These are phyloP conservation scores for Sugiyamaella lignohabitans DNA, from an alignment of 805 yeast species.

Conservation along the genomic window DNA sequence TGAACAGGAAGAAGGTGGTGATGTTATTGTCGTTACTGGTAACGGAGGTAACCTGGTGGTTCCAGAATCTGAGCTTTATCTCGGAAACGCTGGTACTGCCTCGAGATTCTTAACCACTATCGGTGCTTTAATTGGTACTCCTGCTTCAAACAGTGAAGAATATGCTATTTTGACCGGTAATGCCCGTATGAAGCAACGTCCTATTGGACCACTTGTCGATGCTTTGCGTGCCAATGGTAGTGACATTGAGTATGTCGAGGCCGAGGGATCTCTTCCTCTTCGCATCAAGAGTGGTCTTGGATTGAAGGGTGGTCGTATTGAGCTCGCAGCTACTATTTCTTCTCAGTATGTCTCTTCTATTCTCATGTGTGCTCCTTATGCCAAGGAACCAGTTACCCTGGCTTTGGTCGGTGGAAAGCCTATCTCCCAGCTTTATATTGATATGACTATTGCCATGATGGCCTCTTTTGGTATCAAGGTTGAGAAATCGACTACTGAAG, in stretches of 20 bases:
- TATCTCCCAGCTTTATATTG: constrained; percentile 89
- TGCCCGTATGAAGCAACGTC: constrained; percentile 95
- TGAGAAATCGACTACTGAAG: constrained; percentile 58
- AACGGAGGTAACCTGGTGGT: constrained; percentile 68
- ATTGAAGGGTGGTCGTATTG: constrained; percentile 77
- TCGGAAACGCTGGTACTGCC: constrained; percentile 98
- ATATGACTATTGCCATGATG: constrained; percentile 98
- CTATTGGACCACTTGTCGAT: constrained; percentile 92
- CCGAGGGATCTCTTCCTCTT: constrained; percentile 80
- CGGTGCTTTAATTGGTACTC: constrained; percentile 68
- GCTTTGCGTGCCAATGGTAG: constrained; percentile 81
- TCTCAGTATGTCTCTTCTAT: constrained; percentile 96
- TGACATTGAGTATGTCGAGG: constrained; percentile 60
- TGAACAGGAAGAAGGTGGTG: constrained; percentile 81
- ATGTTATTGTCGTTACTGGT: constrained; percentile 75
- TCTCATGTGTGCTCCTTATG: constrained; percentile 97
- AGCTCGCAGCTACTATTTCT: constrained; percentile 90
- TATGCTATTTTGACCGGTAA: constrained; percentile 79
- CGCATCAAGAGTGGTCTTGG: constrained; percentile 61
- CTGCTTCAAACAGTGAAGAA: constrained; percentile 30
- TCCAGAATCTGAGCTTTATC: constrained; percentile 60
- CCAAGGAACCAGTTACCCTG: constrained; percentile 78
- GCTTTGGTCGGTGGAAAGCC: constrained; percentile 94
- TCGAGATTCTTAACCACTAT: constrained; percentile 90
- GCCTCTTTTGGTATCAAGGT: constrained; percentile 78